Evolutionary conservation across 1,284 basidiomycete species (phyloP).

Genomic region (Naganishia sp.): DNA sequence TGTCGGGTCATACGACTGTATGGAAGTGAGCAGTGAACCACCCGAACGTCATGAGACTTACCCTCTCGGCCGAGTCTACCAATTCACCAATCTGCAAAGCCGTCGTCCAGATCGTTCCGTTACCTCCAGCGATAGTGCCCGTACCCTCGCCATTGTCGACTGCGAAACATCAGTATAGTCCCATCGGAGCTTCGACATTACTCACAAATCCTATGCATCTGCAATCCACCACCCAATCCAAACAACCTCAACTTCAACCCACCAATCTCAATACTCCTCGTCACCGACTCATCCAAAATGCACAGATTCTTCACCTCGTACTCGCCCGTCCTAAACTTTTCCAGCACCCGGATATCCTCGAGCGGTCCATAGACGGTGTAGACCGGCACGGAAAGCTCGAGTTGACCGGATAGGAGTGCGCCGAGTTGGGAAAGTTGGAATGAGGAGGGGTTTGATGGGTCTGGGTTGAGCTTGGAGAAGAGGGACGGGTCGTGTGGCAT

Average conservation of each 20-base stretch:
- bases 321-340: slow-evolving; percentile 82
- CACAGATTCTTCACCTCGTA: slow-evolving; percentile 84
- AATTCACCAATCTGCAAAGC: slow-evolving; percentile 96
- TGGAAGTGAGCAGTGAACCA: neutral
- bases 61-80: slow-evolving; percentile 92
- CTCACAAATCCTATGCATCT: slow-evolving; percentile 96
- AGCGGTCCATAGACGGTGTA: slow-evolving; percentile 98
- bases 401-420: slow-evolving; percentile 79
- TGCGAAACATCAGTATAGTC: slow-evolving; percentile 58
- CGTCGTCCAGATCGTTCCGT: slow-evolving; percentile 99
- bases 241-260: slow-evolving; percentile 90
- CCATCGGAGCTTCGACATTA: slow-evolving; percentile 8
- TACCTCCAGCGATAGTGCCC: slow-evolving; percentile 94
- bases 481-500: slow-evolving; percentile 59
- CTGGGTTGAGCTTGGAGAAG: slow-evolving; percentile 59
- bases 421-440: slow-evolving; percentile 86
- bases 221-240: slow-evolving; percentile 92
- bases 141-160: slow-evolving; percentile 69
- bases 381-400: slow-evolving; percentile 86
- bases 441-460: slow-evolving; percentile 53
- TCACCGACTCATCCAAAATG: slow-evolving; percentile 91
- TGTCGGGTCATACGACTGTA: slow-evolving; percentile 70
- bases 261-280: slow-evolving; percentile 84
- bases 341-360: slow-evolving; percentile 89
- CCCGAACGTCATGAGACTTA: slow-evolving; percentile 47